Percentiles rank a stretch among this genome's conserved stretches.
phyloP scores from a whole-genome alignment of 257 asterid genomes.

The Solanum paucissectum region DNA sequence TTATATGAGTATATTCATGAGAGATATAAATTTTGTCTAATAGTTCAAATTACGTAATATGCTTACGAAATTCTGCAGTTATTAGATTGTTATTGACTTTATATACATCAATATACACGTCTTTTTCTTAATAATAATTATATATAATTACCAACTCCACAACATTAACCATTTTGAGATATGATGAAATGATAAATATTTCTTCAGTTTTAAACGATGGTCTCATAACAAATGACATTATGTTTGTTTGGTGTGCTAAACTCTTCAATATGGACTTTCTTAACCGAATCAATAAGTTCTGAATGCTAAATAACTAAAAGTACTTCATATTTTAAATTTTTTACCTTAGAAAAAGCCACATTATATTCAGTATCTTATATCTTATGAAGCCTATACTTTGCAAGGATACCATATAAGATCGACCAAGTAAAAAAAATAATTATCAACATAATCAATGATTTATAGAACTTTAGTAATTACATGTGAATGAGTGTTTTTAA shows the following conservation, averaged over 20 bases:
- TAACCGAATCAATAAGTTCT: not conserved
- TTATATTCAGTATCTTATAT: not conserved
- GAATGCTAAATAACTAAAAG: too few relatives aligned
- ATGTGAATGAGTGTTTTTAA: not conserved
- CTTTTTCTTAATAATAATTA: not conserved
- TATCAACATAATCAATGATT: too few relatives aligned
- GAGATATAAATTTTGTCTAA: not conserved
- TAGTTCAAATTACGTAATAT: not conserved
- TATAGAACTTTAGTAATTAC: not conserved
- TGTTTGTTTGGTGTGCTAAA: not conserved
- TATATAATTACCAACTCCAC: not conserved
- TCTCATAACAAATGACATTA: not conserved
- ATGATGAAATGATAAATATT: not conserved
- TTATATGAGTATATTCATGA: too few relatives aligned
- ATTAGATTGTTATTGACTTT: not conserved
- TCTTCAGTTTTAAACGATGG: fast-evolving
- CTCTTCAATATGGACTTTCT: not conserved
- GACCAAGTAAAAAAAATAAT: not conserved
- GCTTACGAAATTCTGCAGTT: not conserved
- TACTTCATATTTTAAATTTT: too few relatives aligned
- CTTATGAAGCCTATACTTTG: too few relatives aligned
- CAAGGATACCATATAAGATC: too few relatives aligned
- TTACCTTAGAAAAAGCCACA: not conserved
- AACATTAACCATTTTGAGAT: not conserved
- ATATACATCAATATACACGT: not conserved